Evolutionary conservation across 805 yeast genomes (phyloP).

Genomic region (Metschnikowia cerradonensis): DNA sequence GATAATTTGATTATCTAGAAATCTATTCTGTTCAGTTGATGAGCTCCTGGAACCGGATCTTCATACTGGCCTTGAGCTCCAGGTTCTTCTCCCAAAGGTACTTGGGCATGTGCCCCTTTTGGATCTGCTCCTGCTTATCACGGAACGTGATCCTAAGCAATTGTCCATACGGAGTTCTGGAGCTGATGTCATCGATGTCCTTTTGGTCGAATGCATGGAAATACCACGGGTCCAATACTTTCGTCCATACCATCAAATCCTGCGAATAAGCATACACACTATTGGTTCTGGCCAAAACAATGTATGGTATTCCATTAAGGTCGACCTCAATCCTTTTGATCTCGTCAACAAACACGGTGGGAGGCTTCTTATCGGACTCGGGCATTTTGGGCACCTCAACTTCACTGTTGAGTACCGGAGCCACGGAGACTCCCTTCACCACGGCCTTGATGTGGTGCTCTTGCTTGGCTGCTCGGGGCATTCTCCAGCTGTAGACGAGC

Average conservation of each 20-base stretch:
- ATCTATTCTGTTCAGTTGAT: neutral
- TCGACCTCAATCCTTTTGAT: slow-evolving; percentile 29
- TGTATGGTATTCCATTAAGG: slow-evolving; percentile 39
- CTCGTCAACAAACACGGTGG: slow-evolving; percentile 9
- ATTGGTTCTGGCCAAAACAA: slow-evolving; percentile 30
- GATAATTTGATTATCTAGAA: too few species aligned
- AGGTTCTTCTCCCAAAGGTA: slow-evolving; percentile 9
- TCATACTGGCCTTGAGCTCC: slow-evolving; percentile 12
- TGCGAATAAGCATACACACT: slow-evolving; percentile 42
- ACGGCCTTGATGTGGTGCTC: slow-evolving; percentile 24
- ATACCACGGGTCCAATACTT: slow-evolving; percentile 45
- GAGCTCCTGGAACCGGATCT: slow-evolving; percentile 12
- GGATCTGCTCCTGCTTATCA: slow-evolving; percentile 5
- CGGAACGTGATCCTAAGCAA: slow-evolving; percentile 6
- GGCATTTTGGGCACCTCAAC: slow-evolving; percentile 12
- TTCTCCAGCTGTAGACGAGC: slow-evolving; percentile 47
- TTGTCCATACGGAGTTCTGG: neutral
- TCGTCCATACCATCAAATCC: slow-evolving; percentile 45
- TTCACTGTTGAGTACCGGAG: slow-evolving; percentile 46
- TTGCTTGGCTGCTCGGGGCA: slow-evolving; percentile 19
- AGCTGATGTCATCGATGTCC: neutral
- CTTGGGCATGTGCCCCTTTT: slow-evolving; percentile 7
- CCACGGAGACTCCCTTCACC: slow-evolving; percentile 45
- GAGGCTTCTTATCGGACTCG: neutral
- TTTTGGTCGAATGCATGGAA: slow-evolving; percentile 12